Conservation (phyloP, 768 basidiomycete genomes). For the Russula sp. region DNA sequence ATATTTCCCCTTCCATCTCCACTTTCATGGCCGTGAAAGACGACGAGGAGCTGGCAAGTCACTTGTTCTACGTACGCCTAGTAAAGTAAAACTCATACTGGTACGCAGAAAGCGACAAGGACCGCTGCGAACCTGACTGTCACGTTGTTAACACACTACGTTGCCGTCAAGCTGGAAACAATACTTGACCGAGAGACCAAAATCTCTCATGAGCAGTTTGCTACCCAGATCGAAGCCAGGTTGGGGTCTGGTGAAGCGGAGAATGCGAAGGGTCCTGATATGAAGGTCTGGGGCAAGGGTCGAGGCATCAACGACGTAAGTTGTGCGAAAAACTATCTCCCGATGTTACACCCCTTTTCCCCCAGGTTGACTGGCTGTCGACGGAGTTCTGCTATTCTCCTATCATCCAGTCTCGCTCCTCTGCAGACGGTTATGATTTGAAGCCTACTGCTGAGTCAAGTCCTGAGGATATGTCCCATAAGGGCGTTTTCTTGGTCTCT, state of each 20-base stretch:
- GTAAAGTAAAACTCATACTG: slow-evolving; percentile 9
- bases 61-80: background rate
- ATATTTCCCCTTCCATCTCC: slow-evolving; percentile 71
- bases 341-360: slow-evolving; percentile 8
- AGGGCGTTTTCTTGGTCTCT: slow-evolving; percentile 81
- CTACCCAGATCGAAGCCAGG: slow-evolving; percentile 78
- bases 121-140: slow-evolving; percentile 74
- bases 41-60: slow-evolving; percentile 77
- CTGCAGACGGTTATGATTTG: slow-evolving; percentile 78
- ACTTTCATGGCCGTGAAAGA: slow-evolving; percentile 83
- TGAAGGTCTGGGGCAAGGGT: slow-evolving; percentile 83
- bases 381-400: slow-evolving; percentile 94
- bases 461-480: slow-evolving; percentile 71
- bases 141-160: slow-evolving; percentile 77
- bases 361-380: slow-evolving; percentile 78
- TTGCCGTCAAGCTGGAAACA: slow-evolving; percentile 79
- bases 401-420: slow-evolving; percentile 90
- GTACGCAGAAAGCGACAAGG: slow-evolving; percentile 63
- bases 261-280: slow-evolving; percentile 77
- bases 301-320: slow-evolving; percentile 68
- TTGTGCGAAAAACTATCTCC: slow-evolving; percentile 16
- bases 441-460: slow-evolving; percentile 83
- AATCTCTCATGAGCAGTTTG: slow-evolving; percentile 81
- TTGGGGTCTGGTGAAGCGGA: slow-evolving; percentile 80
- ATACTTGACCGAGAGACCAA: slow-evolving; percentile 90